These are phyloP conservation scores for Wakefieldia striispora DNA, from an alignment of 768 basidiomycete species.

Conservation along the genomic window DNA sequence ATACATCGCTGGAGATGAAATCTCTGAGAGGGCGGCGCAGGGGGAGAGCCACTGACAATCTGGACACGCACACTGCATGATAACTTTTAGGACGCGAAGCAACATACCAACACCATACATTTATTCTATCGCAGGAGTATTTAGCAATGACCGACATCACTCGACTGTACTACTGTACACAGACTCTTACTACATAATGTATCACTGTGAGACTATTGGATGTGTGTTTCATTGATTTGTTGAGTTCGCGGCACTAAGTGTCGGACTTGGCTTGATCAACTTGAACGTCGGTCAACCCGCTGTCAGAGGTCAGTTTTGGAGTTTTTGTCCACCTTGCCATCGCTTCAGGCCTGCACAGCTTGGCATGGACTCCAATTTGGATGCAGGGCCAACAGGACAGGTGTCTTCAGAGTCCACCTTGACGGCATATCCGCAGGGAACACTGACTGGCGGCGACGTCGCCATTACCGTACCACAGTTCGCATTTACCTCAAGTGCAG, in stretches of 20 bases:
- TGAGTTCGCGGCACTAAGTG: too few species aligned
- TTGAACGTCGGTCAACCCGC: too few species aligned
- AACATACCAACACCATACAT: neutral
- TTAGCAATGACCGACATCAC: conserved; percentile 1
- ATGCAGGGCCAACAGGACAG: conserved; percentile 8
- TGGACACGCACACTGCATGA: conserved; percentile 5
- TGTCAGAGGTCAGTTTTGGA: neutral
- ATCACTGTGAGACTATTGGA: conserved; percentile 3
- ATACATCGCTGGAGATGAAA: conserved; percentile 8
- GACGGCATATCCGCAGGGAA: conserved; percentile 13
- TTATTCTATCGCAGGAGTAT: conserved; percentile 5
- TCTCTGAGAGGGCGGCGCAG: conserved; percentile 3
- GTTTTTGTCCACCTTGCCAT: neutral
- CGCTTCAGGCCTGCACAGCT: neutral
- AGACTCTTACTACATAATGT: conserved; percentile 6
- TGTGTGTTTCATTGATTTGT: neutral
- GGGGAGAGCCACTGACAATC: neutral
- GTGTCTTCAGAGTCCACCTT: conserved; percentile 11
- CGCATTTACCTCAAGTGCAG: conserved; percentile 5
- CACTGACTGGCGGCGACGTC: conserved; percentile 9
- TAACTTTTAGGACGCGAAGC: conserved; percentile 5
- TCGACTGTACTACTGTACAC: conserved; percentile 11
- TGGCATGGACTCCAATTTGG: conserved; percentile 22
- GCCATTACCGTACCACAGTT: conserved; percentile 5
- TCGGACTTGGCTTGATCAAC: too few species aligned